These are phyloP conservation scores for Cyberlindnera lachancei DNA, from an alignment of 805 yeast genomes.

Conservation along the genomic window DNA sequence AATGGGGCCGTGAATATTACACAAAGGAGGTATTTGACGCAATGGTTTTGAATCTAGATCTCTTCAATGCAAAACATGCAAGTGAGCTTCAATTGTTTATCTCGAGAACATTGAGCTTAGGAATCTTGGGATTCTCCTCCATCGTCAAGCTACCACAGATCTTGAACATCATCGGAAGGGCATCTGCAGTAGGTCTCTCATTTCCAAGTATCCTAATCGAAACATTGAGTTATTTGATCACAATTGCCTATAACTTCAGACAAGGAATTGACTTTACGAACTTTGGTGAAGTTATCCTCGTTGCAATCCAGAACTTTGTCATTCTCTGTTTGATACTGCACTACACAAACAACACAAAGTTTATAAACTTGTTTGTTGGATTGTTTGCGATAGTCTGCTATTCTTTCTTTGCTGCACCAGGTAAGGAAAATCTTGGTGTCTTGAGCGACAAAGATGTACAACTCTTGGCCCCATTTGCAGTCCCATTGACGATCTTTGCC, in stretches of 20 bases:
- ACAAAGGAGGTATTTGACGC: conserved; percentile 22
- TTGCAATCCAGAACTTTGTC: conserved; percentile 28
- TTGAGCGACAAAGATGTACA: conserved; percentile 17
- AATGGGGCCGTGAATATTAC: conserved; percentile 19
- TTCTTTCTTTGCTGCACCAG: conserved; percentile 16
- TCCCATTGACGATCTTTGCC: conserved; percentile 29
- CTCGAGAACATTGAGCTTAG: conserved; percentile 28
- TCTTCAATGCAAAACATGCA: conserved; percentile 16
- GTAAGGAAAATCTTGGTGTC: conserved; percentile 12
- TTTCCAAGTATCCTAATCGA: conserved; percentile 27
- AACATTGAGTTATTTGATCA: conserved; percentile 25
- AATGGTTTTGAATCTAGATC: conserved; percentile 20
- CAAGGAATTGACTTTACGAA: conserved; percentile 28
- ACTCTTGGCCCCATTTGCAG: conserved; percentile 25
- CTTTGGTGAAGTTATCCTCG: conserved; percentile 32
- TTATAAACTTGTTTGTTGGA: conserved; percentile 15
- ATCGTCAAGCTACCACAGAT: conserved; percentile 36
- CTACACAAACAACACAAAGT: conserved; percentile 9
- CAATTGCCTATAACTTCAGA: conserved; percentile 31
- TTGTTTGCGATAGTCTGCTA: conserved; percentile 13
- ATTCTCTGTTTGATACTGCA: conserved; percentile 25
- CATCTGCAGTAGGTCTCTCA: conserved; percentile 30
- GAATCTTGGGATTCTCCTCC: conserved; percentile 29
- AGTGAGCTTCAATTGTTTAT: conserved; percentile 24
- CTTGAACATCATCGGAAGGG: conserved; percentile 23